Evolutionary conservation across 2,329 filamentous ascomycete genomes (phyloP).

Genomic region (Nemania serpens): DNA sequence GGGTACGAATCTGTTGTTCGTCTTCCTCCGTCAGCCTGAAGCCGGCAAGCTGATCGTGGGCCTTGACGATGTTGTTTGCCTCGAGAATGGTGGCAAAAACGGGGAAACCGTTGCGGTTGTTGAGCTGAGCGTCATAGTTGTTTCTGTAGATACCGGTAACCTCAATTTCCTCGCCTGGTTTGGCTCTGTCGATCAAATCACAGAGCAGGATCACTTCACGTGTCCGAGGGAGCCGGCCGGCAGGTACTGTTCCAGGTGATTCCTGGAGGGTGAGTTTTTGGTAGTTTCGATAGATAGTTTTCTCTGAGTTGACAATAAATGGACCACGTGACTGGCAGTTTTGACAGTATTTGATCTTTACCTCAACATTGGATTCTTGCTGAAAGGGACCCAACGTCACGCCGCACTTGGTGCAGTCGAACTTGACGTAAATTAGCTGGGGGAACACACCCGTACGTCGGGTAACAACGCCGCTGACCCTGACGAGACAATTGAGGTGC

Average conservation of each 20-base stretch:
- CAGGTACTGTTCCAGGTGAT: slow-evolving; percentile 94
- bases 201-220: slow-evolving; percentile 94
- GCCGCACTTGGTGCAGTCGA: slow-evolving; percentile 93
- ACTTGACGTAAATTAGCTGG: slow-evolving; percentile 97
- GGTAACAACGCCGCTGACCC: slow-evolving; percentile 94
- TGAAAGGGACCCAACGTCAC: slow-evolving; percentile 93
- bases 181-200: slow-evolving; percentile 95
- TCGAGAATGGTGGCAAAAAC: slow-evolving; percentile 98
- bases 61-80: slow-evolving; percentile 95
- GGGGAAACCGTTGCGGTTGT: slow-evolving; percentile 98
- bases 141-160: slow-evolving; percentile 97
- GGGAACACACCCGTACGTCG: slow-evolving; percentile 94
- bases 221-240: slow-evolving; percentile 89
- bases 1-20: slow-evolving; percentile 83
- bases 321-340: slow-evolving; percentile 94
- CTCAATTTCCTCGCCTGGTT: slow-evolving; percentile 97
- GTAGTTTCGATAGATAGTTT: slow-evolving; percentile 98
- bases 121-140: slow-evolving; percentile 96
- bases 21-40: slow-evolving; percentile 96
- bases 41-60: slow-evolving; percentile 94
- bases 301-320: slow-evolving; percentile 94
- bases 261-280: slow-evolving; percentile 97
- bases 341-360: slow-evolving; percentile 95
- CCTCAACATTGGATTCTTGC: slow-evolving; percentile 94
- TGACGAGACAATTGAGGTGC: slow-evolving; percentile 92